Evolutionary conservation across 1,284 basidiomycete species (phyloP).

Genomic region (Boletellus sp.): DNA sequence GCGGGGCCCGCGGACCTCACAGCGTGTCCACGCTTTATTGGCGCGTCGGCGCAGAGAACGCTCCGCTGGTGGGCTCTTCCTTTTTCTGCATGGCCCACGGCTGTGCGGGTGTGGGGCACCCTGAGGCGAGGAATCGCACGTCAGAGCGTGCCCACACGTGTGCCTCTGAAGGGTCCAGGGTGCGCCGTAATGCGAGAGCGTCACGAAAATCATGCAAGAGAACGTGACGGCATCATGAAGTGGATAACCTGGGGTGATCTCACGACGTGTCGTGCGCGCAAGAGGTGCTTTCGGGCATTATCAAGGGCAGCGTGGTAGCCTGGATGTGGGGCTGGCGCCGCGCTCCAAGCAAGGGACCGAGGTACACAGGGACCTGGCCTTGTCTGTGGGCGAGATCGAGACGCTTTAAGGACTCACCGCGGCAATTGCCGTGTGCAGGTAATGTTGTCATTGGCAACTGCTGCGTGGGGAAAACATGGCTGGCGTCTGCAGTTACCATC

Average conservation of each 20-base stretch:
- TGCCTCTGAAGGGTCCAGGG: neutral
- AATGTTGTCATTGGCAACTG: conserved; percentile 13
- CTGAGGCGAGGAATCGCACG: conserved; percentile 15
- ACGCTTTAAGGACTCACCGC: neutral
- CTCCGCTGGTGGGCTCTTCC: neutral
- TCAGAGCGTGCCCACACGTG: conserved; percentile 1
- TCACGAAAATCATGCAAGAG: neutral
- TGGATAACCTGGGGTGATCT: neutral
- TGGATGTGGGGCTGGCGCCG: conserved; percentile 2
- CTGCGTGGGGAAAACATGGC: neutral
- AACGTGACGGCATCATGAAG: neutral
- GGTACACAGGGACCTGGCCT: neutral
- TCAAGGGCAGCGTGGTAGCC: neutral
- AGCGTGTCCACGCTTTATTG: no score
- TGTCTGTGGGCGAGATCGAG: conserved; percentile 4
- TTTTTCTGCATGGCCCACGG: neutral
- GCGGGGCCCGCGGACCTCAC: conserved; percentile 19
- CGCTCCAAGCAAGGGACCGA: neutral
- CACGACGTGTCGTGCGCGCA: neutral
- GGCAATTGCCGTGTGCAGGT: conserved; percentile 15
- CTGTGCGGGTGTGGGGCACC: conserved; percentile 22
- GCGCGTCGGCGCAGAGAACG: no score
- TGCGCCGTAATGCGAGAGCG: neutral
- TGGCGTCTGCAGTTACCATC: neutral
- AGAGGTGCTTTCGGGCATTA: neutral